phyloP scores from a whole-genome alignment of 2,329 filamentous ascomycete genomes.

The Plectosphaerella cucumerina region DNA sequence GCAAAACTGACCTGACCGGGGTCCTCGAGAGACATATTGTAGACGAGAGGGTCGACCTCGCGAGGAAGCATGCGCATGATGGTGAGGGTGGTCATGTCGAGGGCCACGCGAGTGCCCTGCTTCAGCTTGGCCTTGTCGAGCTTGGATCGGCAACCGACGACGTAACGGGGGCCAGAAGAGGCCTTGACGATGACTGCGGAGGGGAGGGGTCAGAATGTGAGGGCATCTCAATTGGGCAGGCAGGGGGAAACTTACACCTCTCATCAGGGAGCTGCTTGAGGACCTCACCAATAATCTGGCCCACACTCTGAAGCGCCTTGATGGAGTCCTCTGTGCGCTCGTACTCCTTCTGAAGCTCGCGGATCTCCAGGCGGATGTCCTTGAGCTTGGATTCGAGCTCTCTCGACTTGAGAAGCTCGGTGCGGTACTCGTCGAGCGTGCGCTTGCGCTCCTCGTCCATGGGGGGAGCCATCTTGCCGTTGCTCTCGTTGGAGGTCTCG shows the following conservation, averaged over 20 bases:
- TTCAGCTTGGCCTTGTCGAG: slow-evolving; percentile 97
- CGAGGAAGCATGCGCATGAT: slow-evolving; percentile 99
- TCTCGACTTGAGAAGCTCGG: slow-evolving; percentile 84
- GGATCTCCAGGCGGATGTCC: slow-evolving; percentile 88
- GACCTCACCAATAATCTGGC: slow-evolving; percentile 98
- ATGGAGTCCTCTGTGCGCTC: slow-evolving; percentile 99
- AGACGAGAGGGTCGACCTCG: slow-evolving; percentile 96
- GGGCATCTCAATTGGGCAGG: background rate
- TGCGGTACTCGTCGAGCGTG: slow-evolving; percentile 74
- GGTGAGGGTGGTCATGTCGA: slow-evolving; percentile 98
- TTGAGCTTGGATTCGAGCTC: slow-evolving; percentile 99
- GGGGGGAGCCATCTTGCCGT: slow-evolving; percentile 38
- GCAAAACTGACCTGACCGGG: slow-evolving; percentile 97
- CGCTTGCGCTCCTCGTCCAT: slow-evolving; percentile 56
- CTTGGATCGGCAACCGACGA: slow-evolving; percentile 96
- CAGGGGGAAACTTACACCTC: slow-evolving; percentile 66
- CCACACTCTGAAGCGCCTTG: slow-evolving; percentile 97
- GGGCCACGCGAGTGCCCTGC: slow-evolving; percentile 93
- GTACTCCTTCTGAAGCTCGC: slow-evolving; percentile 89
- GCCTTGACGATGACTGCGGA: slow-evolving; percentile 91
- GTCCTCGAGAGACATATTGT: slow-evolving; percentile 99
- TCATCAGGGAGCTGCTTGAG: slow-evolving; percentile 98
- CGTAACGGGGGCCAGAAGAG: slow-evolving; percentile 93
- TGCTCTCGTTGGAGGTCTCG: slow-evolving; percentile 9
- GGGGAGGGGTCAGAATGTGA: background rate